phyloP scores from a whole-genome alignment of 345 rosid genomes.

The Aurinia saxatilis region DNA sequence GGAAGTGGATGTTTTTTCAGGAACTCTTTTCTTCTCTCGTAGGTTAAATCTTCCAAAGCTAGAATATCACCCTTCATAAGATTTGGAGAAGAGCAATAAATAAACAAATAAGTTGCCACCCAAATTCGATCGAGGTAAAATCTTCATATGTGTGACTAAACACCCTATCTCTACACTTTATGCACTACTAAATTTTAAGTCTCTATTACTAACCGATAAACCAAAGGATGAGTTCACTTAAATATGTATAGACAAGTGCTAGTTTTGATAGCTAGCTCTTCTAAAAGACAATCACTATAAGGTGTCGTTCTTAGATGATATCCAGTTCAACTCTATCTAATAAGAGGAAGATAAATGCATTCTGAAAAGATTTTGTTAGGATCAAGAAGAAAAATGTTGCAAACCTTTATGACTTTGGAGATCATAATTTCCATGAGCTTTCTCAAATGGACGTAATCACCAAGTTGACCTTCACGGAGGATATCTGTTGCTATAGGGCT shows the following conservation, averaged over 20 bases:
- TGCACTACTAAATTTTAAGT: too few species aligned
- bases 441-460: conserved; percentile 78
- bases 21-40: conserved; percentile 78
- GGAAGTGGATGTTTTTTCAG: conserved; percentile 67
- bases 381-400: not conserved
- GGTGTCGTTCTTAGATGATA: too few species aligned
- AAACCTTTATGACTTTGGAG: conserved; percentile 89
- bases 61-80: conserved; percentile 67
- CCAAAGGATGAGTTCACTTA: too few species aligned
- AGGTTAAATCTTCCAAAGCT: conserved; percentile 94
- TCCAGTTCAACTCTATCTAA: not conserved
- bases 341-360: not conserved
- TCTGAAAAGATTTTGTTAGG: not conserved
- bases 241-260: too few species aligned
- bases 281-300: too few species aligned
- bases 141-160: not conserved
- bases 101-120: not conserved
- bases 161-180: not conserved
- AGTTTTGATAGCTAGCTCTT: too few species aligned
- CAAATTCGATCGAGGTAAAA: too few species aligned
- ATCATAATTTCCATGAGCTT: conserved; percentile 84
- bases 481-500: conserved; percentile 94
- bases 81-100: not conserved
- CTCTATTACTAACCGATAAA: too few species aligned
- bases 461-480: conserved; percentile 89